Percentiles rank a stretch among this genome's conserved stretches.
phyloP scores from a whole-genome alignment of 83 land plant genomes.

The Diphasiastrum complanatum region DNA sequence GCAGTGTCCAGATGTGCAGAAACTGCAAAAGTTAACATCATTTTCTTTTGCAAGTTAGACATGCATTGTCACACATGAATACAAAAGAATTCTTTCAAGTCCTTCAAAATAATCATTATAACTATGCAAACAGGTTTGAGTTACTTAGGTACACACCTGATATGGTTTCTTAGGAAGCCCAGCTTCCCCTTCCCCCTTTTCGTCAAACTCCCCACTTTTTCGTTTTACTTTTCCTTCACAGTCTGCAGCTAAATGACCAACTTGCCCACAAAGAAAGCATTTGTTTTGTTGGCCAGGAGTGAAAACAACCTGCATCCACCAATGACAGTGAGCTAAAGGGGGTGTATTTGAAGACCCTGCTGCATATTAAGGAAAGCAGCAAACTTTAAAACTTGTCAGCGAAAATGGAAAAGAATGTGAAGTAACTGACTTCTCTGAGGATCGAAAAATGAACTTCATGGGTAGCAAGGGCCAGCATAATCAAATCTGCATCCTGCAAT shows the following conservation, averaged over 20 bases:
- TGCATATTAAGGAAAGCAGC: conserved; percentile 2
- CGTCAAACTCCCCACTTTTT: conserved; percentile 20
- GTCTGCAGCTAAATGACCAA: conserved; percentile 79
- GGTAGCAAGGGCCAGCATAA: conserved; percentile 74
- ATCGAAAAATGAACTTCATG: conserved; percentile 76
- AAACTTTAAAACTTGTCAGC: neutral
- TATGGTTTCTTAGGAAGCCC: conserved; percentile 68
- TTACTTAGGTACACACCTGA: conserved; percentile 48
- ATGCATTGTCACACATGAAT: no score
- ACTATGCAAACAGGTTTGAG: no score
- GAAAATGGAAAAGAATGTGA: neutral
- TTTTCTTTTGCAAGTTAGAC: no score
- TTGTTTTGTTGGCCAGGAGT: conserved; percentile 64
- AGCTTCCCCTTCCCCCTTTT: conserved; percentile 25
- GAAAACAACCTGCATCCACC: conserved; percentile 52
- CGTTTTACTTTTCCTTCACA: conserved; percentile 39
- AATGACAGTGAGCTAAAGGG: neutral
- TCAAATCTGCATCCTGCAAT: conserved; percentile 73
- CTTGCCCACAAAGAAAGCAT: conserved; percentile 68
- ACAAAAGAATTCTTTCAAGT: no score
- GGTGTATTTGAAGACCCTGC: neutral
- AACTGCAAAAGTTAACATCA: conserved; percentile 43
- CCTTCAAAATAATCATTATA: no score
- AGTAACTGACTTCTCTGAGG: conserved; percentile 54
- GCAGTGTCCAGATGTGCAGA: conserved; percentile 71